phyloP scores from a whole-genome alignment of 129 eudicot genomes.

The Lactuca sativa region DNA sequence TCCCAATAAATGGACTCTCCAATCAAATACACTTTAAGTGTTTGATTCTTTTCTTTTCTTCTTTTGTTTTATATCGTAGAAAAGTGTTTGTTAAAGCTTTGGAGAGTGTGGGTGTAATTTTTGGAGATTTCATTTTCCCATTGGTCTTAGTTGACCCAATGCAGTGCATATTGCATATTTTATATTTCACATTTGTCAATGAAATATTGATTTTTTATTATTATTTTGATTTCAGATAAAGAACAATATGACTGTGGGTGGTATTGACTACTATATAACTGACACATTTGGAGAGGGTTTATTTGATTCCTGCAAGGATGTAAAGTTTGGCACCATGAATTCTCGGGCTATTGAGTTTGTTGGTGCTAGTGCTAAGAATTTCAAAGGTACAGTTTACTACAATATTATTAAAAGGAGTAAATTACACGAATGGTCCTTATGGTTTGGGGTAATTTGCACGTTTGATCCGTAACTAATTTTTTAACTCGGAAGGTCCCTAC shows the following conservation, averaged over 20 bases:
- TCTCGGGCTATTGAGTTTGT: conserved; percentile 87
- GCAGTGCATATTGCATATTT: neutral
- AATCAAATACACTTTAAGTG: no score
- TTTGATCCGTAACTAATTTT: no score
- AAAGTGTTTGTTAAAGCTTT: no score
- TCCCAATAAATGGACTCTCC: no score
- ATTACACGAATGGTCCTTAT: no score
- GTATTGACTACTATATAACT: conserved; percentile 70
- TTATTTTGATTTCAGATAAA: conserved; percentile 51
- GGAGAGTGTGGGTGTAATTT: no score
- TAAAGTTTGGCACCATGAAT: conserved; percentile 94
- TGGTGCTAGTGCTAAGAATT: conserved; percentile 90
- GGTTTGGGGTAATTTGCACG: no score
- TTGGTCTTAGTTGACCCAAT: no score
- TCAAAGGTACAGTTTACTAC: conserved; percentile 47
- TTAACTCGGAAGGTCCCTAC: neutral
- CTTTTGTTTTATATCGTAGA: no score
- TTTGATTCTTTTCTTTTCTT: no score
- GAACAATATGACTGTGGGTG: conserved; percentile 73
- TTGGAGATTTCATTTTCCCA: no score
- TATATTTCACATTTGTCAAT: neutral
- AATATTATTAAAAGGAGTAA: neutral
- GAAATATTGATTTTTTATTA: neutral
- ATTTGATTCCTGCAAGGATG: conserved; percentile 93
- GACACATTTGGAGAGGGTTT: conserved; percentile 80